A percentile compares a stretch with the other conserved stretches of the same genome.
Evolutionary conservation across 768 basidiomycete genomes (phyloP).

Genomic region (Chalciporus chontae): DNA sequence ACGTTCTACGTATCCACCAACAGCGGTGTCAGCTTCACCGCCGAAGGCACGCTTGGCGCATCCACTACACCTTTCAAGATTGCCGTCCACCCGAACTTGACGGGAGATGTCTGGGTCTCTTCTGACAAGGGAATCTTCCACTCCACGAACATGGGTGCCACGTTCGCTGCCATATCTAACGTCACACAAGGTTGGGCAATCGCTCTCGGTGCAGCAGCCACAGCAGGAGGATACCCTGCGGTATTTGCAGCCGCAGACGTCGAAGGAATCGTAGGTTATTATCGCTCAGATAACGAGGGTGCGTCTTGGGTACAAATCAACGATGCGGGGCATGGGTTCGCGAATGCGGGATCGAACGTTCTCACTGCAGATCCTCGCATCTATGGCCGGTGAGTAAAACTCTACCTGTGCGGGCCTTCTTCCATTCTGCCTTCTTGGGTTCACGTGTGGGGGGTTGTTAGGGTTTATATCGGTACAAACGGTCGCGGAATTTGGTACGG

Average conservation of each 20-base stretch:
- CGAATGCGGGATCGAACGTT: constrained; percentile 43
- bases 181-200: constrained; percentile 7
- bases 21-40: constrained; percentile 44
- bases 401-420: no score
- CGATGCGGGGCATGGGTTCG: constrained; percentile 56
- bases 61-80: constrained; percentile 11
- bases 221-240: not conserved
- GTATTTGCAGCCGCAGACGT: constrained; percentile 6
- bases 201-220: constrained; percentile 3
- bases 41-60: constrained; percentile 1
- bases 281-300: constrained; percentile 54
- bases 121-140: constrained; percentile 9
- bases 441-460: not conserved
- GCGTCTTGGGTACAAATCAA: constrained; percentile 58
- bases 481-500: constrained; percentile 12
- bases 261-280: constrained; percentile 20
- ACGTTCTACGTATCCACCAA: constrained; percentile 61
- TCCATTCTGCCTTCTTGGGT: no score
- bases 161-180: not conserved
- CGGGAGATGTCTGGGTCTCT: constrained; percentile 11
- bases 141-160: not conserved
- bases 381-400: constrained; percentile 1
- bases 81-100: constrained; percentile 1
- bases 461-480: constrained; percentile 12
- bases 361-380: constrained; percentile 36